A percentile compares a stretch with the other conserved stretches of the same genome.
phyloP scores from a whole-genome alignment of 192 early-diverging fungal genomes.

The Backusella australiensis region DNA sequence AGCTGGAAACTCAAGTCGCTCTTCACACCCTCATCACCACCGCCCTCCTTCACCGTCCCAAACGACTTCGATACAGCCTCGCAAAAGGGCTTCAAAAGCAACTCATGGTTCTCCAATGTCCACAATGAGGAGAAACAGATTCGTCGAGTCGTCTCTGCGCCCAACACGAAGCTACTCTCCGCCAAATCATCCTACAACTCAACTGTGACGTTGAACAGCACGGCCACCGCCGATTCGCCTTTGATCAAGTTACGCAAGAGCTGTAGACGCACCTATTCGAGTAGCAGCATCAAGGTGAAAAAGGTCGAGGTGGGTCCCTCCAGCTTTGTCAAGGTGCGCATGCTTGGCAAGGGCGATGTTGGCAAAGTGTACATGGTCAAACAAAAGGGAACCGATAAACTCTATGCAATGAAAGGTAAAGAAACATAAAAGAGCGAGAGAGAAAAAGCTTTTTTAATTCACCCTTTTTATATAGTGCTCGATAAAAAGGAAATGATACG shows the following conservation, averaged over 20 bases:
- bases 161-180: slow-evolving; percentile 38
- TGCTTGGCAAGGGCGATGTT: slow-evolving; percentile 97
- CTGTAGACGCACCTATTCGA: slow-evolving; percentile 77
- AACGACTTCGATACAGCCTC: slow-evolving; percentile 29
- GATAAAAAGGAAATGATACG: slow-evolving; percentile 84
- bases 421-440: slow-evolving; percentile 18
- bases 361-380: slow-evolving; percentile 96
- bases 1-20: slow-evolving; percentile 34
- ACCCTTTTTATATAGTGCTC: not conserved
- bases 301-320: slow-evolving; percentile 83
- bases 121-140: slow-evolving; percentile 31
- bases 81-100: slow-evolving; percentile 33
- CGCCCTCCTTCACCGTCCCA: slow-evolving; percentile 27
- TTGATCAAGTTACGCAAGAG: slow-evolving; percentile 1
- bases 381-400: slow-evolving; percentile 75
- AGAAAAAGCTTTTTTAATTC: not conserved
- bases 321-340: slow-evolving; percentile 86
- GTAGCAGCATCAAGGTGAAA: slow-evolving; percentile 79
- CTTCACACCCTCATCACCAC: slow-evolving; percentile 23
- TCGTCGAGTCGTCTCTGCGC: slow-evolving; percentile 49
- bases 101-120: slow-evolving; percentile 36
- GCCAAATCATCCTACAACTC: not conserved
- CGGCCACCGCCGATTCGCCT: not conserved
- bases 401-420: slow-evolving; percentile 96
- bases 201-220: not conserved